Percentiles rank a stretch among this genome's conserved stretches.
Evolutionary conservation across 148 eudicot species (phyloP).

Genomic region (Fagopyrum esculentum): DNA sequence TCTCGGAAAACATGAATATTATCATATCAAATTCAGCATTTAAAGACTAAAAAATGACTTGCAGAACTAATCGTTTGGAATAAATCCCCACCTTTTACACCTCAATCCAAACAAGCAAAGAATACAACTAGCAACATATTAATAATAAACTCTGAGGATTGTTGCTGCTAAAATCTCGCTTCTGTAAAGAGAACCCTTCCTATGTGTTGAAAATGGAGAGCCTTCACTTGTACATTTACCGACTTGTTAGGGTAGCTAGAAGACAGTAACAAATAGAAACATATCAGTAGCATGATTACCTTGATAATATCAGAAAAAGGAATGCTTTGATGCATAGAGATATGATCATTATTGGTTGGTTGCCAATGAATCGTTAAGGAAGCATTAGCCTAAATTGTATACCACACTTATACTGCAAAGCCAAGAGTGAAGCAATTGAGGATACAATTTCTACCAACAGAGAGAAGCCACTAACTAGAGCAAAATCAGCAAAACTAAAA

Average conservation of each 20-base stretch:
- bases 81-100: not conserved
- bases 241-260: no score
- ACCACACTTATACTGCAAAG: not conserved
- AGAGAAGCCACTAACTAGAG: no score
- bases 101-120: not conserved
- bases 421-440: not conserved
- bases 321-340: constrained; percentile 87
- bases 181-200: constrained; percentile 72
- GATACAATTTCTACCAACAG: no score
- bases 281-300: constrained; percentile 28
- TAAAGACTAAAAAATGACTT: no score
- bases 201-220: constrained; percentile 48
- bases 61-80: not conserved
- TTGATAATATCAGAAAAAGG: constrained; percentile 80
- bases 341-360: constrained; percentile 66
- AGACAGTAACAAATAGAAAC: not conserved
- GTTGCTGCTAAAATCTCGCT: constrained; percentile 59
- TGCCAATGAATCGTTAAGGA: constrained; percentile 37
- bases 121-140: not conserved
- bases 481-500: no score
- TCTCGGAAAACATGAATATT: no score
- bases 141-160: constrained; percentile 46
- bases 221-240: constrained; percentile 34
- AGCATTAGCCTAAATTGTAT: constrained; percentile 21
- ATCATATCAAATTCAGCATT: no score